Evolutionary conservation across 2,329 filamentous ascomycete genomes (phyloP).

Genomic region (Clonostachys sp.): DNA sequence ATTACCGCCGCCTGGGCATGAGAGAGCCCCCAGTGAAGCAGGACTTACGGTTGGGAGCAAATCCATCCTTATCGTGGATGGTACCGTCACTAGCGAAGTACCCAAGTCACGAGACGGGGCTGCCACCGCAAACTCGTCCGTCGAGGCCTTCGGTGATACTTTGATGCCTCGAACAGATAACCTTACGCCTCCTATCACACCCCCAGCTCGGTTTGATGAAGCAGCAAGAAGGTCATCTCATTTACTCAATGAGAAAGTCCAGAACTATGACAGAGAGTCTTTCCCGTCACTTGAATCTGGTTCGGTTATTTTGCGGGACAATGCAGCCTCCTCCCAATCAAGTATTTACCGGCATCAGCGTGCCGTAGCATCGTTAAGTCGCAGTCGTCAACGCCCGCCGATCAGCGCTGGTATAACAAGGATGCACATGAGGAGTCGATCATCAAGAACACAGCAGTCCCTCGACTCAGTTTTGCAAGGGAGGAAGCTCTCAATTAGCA

Average conservation of each 20-base stretch:
- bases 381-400: slow-evolving; percentile 17
- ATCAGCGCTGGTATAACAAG: slow-evolving; percentile 20
- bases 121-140: slow-evolving; percentile 38
- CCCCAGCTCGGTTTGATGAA: slow-evolving; percentile 35
- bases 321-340: slow-evolving; percentile 7
- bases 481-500: slow-evolving; percentile 58
- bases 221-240: slow-evolving; percentile 52
- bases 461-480: slow-evolving; percentile 45
- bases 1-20: slow-evolving; percentile 19
- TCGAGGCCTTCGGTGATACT: slow-evolving; percentile 48
- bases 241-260: slow-evolving; percentile 43
- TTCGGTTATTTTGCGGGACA: slow-evolving; percentile 28
- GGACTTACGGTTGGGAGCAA: slow-evolving; percentile 76
- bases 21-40: slow-evolving; percentile 44
- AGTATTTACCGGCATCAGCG: too few species aligned
- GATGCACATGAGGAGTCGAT: slow-evolving; percentile 38
- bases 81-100: slow-evolving; percentile 47
- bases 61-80: slow-evolving; percentile 84
- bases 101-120: slow-evolving; percentile 44
- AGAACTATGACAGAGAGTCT: slow-evolving; percentile 19
- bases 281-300: slow-evolving; percentile 45
- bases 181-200: slow-evolving; percentile 58
- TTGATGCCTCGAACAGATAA: slow-evolving; percentile 44
- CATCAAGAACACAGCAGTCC: slow-evolving; percentile 43
- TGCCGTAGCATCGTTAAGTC: slow-evolving; percentile 9